phyloP scores from a whole-genome alignment of 2,329 filamentous ascomycete genomes.

The Trichoderma aggressivum region DNA sequence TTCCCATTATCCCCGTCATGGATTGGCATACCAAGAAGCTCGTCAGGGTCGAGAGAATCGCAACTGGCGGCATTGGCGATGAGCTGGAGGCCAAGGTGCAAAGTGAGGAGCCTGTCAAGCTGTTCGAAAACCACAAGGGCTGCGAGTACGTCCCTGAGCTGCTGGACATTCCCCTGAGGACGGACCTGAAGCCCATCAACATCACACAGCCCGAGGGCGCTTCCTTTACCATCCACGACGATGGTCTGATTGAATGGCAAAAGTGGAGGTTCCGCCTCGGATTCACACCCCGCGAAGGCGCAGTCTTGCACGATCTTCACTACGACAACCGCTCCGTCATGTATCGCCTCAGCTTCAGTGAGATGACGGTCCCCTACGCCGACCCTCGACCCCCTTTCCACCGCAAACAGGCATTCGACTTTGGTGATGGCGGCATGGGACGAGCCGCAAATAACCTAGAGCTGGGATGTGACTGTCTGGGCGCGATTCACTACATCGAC shows the following conservation, averaged over 20 bases:
- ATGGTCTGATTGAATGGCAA: slow-evolving; percentile 56
- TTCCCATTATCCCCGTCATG: slow-evolving; percentile 59
- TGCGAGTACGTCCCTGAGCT: slow-evolving; percentile 52
- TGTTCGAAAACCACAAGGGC: slow-evolving; percentile 40
- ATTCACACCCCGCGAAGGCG: slow-evolving; percentile 68
- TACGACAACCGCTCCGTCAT: slow-evolving; percentile 65
- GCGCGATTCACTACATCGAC: slow-evolving; percentile 63
- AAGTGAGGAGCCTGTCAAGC: slow-evolving; percentile 41
- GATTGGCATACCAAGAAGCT: slow-evolving; percentile 53
- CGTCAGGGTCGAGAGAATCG: slow-evolving; percentile 55
- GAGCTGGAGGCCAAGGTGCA: slow-evolving; percentile 37
- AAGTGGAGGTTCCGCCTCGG: slow-evolving; percentile 68
- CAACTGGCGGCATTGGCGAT: slow-evolving; percentile 46
- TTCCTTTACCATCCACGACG: slow-evolving; percentile 56
- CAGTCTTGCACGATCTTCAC: slow-evolving; percentile 65
- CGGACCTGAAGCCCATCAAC: slow-evolving; percentile 65
- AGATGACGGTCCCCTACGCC: slow-evolving; percentile 68
- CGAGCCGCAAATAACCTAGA: slow-evolving; percentile 65
- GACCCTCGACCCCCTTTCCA: slow-evolving; percentile 64
- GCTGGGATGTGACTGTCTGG: slow-evolving; percentile 68
- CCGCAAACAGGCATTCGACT: slow-evolving; percentile 69
- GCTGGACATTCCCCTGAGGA: slow-evolving; percentile 43
- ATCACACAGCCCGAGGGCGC: slow-evolving; percentile 68
- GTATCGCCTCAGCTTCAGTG: slow-evolving; percentile 63
- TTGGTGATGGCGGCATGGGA: slow-evolving; percentile 67